phyloP scores from a whole-genome alignment of 306 rosid genomes.

The Lathyrus aphaca region DNA sequence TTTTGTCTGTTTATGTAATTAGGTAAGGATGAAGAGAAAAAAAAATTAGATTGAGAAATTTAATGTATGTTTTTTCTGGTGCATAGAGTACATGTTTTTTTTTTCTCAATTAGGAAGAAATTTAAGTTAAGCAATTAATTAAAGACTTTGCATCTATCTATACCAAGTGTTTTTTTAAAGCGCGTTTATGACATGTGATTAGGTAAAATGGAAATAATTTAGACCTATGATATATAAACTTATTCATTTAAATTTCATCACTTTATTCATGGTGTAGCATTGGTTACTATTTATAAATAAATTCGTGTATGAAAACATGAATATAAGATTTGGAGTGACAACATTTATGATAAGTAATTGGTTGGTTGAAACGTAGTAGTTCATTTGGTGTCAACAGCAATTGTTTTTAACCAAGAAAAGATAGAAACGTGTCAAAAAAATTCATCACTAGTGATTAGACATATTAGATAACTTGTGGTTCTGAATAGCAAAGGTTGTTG shows the following conservation, averaged over 20 bases:
- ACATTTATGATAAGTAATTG: neutral
- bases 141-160: neutral
- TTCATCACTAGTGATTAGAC: conserved; percentile 29
- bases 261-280: neutral
- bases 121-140: neutral
- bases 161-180: neutral
- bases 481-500: conserved; percentile 4
- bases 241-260: too few relatives aligned
- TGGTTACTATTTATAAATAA: neutral
- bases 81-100: neutral
- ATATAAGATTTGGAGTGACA: neutral
- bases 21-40: conserved; percentile 3
- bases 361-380: conserved; percentile 17
- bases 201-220: neutral
- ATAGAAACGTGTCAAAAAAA: conserved; percentile 47
- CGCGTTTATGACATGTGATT: neutral
- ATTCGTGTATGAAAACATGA: neutral
- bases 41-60: neutral
- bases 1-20: conserved; percentile 16
- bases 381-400: neutral
- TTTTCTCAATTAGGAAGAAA: neutral
- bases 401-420: conserved; percentile 20
- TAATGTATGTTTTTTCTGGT: neutral
- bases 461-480: conserved; percentile 34
- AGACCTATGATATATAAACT: too few relatives aligned